Base-by-base conservation (phyloP, 805 yeast genomes). In the Metschnikowia lachancei region DNA sequence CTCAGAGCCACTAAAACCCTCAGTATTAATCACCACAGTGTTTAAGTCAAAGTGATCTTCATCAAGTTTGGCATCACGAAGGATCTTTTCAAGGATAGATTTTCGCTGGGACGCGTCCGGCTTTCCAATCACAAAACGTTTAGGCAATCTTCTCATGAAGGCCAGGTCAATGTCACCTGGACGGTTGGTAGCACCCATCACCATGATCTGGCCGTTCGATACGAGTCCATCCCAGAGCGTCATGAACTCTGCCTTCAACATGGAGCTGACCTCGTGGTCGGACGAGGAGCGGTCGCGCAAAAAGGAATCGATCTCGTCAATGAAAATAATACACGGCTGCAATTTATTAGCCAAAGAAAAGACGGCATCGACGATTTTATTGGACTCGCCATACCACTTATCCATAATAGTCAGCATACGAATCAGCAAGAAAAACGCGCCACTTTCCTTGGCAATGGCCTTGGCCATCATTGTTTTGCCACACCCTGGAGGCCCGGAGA, bases 401-500 rank as follows among this genome's bases (percentile, higher is more conserved):
- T 94, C 97, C 92, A 91, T 87, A 14, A 92, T 81, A 2, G 92
- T 82, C 20, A 96, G 89, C 95, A 92, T 87, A 64, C 96, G 77
- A 42, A 92, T 85, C 57, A 91, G 89, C 41, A 92, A 78, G 67
- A 92, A 92, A 56, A 84, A 89, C 0, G 98, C 98, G 1, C 88
- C 89, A 54, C 95, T 83, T 64, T 91, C 97, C 46, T 81, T 78
- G 1, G 98, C 98, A 32, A 92, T 76, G 0, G 97, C 97, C 65
- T 91, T 92, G 9, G 97, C 98, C 56, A 92, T 72, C 97, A 92
- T 88, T 3, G 98, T 92, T 67, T 92, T 92, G 45, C 98, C 98
- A 65, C 97, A 92, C 0, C 98, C 98, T 0, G 98, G 98, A 3
- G 98, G 97, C 0, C 98, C 98, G 61, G 88, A 83, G 40, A 91